A percentile compares a stretch with the other conserved stretches of the same genome.
Evolutionary conservation across 257 asterid genomes (phyloP).

Genomic region (Cruciata laevipes): DNA sequence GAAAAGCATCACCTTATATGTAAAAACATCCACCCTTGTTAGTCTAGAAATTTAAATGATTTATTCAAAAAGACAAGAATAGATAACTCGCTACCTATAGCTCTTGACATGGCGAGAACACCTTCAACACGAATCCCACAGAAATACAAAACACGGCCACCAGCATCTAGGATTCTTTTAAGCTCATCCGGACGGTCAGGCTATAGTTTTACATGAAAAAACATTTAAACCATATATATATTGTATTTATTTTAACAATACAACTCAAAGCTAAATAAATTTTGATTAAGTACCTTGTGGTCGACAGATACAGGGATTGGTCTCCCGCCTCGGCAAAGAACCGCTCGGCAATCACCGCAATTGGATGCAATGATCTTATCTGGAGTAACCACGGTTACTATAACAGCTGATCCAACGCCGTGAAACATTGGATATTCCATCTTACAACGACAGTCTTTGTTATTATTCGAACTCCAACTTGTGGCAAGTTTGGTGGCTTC

Average conservation of each 20-base stretch:
- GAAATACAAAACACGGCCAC: slow-evolving; percentile 85
- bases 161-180: slow-evolving; percentile 58
- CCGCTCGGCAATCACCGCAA: slow-evolving; percentile 80
- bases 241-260: no score
- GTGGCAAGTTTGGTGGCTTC: slow-evolving; percentile 39
- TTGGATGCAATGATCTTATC: slow-evolving; percentile 51
- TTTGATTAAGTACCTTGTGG: slow-evolving; percentile 43
- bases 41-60: background rate
- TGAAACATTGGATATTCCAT: slow-evolving; percentile 58
- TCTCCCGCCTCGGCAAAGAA: slow-evolving; percentile 67
- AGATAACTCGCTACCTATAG: slow-evolving; percentile 40
- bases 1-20: slow-evolving; percentile 52
- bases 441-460: slow-evolving; percentile 54
- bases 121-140: no score
- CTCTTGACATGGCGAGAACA: slow-evolving; percentile 84
- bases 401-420: slow-evolving; percentile 78
- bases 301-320: slow-evolving; percentile 58
- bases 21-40: background rate
- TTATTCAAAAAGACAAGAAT: background rate
- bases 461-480: background rate
- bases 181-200: slow-evolving; percentile 85
- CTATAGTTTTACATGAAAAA: slow-evolving; percentile 18
- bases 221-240: no score
- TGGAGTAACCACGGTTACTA: slow-evolving; percentile 49
- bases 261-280: no score